phyloP scores from a whole-genome alignment of 441 rosid species.

The Gossypium trilobum region DNA sequence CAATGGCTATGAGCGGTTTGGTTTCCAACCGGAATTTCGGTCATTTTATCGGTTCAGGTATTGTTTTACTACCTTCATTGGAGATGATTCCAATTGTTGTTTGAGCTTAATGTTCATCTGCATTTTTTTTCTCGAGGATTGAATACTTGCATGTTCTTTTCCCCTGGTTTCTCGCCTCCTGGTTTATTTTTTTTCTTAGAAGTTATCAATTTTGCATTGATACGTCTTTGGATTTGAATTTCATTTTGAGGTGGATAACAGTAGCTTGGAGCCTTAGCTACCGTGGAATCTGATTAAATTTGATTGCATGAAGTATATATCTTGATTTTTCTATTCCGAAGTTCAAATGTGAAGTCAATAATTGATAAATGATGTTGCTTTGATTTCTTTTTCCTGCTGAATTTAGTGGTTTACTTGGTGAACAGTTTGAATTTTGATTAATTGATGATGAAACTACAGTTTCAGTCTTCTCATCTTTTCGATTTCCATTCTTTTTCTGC shows the following conservation, averaged over 20 bases:
- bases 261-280: not conserved
- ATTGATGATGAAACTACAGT: not conserved
- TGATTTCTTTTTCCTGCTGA: not conserved
- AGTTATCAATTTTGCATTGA: not conserved
- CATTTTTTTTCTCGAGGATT: conserved; percentile 12
- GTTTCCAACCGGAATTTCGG: conserved; percentile 60
- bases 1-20: conserved; percentile 76
- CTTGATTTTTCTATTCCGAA: not conserved
- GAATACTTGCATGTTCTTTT: not conserved
- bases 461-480: not conserved
- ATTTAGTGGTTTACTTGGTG: not conserved
- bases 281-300: not conserved
- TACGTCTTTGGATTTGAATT: not conserved
- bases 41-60: conserved; percentile 65
- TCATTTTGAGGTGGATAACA: not conserved
- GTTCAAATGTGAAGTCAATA: not conserved
- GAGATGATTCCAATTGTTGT: not conserved
- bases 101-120: not conserved
- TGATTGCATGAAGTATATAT: not conserved
- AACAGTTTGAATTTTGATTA: not conserved
- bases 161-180: not conserved
- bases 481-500: not conserved
- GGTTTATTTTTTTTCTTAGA: not conserved
- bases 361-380: not conserved
- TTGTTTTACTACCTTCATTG: not conserved